These are phyloP conservation scores for Batkoa obscura DNA, from an alignment of 371 early-diverging fungal species.

Conservation along the genomic window DNA sequence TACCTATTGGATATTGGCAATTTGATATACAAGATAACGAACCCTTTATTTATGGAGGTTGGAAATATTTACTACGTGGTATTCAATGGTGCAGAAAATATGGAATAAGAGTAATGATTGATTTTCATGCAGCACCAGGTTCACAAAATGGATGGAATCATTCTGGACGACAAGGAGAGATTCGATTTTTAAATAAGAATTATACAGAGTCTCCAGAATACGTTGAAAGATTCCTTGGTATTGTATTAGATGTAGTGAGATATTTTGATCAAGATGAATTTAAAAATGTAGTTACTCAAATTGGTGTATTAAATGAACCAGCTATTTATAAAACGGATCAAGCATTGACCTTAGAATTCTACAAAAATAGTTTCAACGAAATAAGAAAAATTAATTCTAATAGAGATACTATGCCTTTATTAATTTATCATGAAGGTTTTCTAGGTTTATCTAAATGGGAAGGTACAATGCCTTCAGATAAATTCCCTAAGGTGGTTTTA, in stretches of 20 bases:
- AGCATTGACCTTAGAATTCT: constrained; percentile 11
- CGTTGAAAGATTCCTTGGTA: constrained; percentile 8
- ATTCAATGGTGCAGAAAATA: constrained; percentile 27
- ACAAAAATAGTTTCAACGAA: constrained; percentile 9
- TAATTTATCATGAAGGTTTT: constrained; percentile 17
- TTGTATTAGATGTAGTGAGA: constrained; percentile 6
- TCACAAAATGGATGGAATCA: constrained; percentile 33
- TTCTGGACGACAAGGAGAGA: constrained; percentile 13
- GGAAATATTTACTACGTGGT: constrained; percentile 22
- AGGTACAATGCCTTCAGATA: constrained; percentile 9
- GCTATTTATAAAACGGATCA: background rate
- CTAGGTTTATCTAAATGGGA: constrained; percentile 13
- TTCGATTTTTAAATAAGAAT: constrained; percentile 6
- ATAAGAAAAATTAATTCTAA: constrained; percentile 6
- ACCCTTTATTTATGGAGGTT: constrained; percentile 19
- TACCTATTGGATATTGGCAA: constrained; percentile 26
- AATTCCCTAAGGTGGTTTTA: constrained; percentile 9
- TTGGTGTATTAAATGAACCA: constrained; percentile 30
- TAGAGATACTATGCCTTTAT: constrained; percentile 4
- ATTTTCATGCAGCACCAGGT: constrained; percentile 39
- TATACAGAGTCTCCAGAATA: constrained; percentile 8
- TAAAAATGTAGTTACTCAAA: constrained; percentile 24
- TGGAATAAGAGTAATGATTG: constrained; percentile 29
- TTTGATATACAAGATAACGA: constrained; percentile 15
- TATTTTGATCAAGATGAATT: constrained; percentile 17